Percentiles rank a stretch among this genome's conserved stretches.
phyloP scores from a whole-genome alignment of 495 filamentous ascomycete species.

The Penicillium cosmopolitanum region DNA sequence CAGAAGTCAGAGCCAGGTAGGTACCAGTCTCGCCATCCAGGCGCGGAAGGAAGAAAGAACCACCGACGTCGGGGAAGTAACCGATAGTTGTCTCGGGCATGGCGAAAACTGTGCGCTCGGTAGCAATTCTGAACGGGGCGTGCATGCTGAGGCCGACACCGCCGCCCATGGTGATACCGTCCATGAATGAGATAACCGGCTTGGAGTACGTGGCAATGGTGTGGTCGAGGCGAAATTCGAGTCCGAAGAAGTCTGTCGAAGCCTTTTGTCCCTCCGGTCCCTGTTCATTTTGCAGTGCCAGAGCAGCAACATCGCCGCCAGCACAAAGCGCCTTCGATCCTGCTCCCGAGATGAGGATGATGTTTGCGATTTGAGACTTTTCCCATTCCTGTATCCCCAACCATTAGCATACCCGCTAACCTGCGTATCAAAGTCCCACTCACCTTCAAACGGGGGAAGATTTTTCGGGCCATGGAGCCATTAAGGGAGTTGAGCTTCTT shows the following conservation, averaged over 20 bases:
- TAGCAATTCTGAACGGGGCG: constrained; percentile 94
- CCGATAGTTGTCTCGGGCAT: constrained; percentile 99
- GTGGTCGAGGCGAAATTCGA: constrained; percentile 95
- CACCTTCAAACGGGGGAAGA: constrained; percentile 76
- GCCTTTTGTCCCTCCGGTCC: constrained; percentile 66
- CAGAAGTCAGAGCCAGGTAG: constrained; percentile 89
- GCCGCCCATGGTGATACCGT: constrained; percentile 97
- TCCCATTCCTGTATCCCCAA: constrained; percentile 71
- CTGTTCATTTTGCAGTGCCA: constrained; percentile 71
- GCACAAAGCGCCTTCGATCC: constrained; percentile 87
- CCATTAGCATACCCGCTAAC: constrained; percentile 21
- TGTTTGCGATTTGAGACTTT: constrained; percentile 90
- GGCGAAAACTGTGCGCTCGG: constrained; percentile 90
- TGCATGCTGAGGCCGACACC: constrained; percentile 93
- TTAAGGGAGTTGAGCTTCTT: constrained; percentile 88
- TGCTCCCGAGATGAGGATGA: constrained; percentile 88
- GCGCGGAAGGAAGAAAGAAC: constrained; percentile 89
- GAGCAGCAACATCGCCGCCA: constrained; percentile 82
- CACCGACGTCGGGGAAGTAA: constrained; percentile 97
- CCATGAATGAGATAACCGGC: constrained; percentile 94
- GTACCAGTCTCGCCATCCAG: constrained; percentile 83
- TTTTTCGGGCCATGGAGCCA: constrained; percentile 92
- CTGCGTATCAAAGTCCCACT: constrained; percentile 9
- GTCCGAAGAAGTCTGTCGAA: constrained; percentile 82
- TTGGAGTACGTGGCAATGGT: constrained; percentile 92